Base-by-base conservation (phyloP, 345 rosid species). In the Lepidium aucheri region DNA sequence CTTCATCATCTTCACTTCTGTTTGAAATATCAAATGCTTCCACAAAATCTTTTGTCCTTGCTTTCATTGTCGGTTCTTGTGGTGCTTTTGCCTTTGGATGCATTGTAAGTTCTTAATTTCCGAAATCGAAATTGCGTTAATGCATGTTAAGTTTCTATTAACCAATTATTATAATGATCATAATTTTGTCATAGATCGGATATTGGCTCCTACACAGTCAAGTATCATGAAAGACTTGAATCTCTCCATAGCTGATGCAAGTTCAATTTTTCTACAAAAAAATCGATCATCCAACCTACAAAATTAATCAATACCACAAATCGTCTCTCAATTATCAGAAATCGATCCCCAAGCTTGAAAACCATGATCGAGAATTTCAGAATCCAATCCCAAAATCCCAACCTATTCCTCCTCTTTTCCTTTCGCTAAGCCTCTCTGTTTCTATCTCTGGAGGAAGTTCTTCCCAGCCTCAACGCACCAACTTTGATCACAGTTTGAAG, bases 401-500 rank as follows among this genome's bases (percentile, higher is more conserved):
- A 20, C 22, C 22, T 20, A 20, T 20, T 20, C 22, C 2, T 20
- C 22, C 22, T 20, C 22, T 20, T 20, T 20, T 20, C 22, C 22
- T 20, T 20, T n/a, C n/a, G n/a, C n/a, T n/a, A n/a, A n/a, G n/a
- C n/a, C n/a, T n/a, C n/a, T n/a, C n/a, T n/a, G n/a, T n/a, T n/a
- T n/a, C n/a, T n/a, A n/a, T n/a, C n/a, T n/a, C n/a, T 44, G 84
- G 80, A 52, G 81, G 77, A 73, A 78, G 76, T 50, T 72, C 81
- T 46, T 72, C 80, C 13, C 39, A 59, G 15, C 61, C 79, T 70
- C 75, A 70, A 18, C 32, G 66, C 35, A 57, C 67, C 45, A 72
- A 79, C 86, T 42, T 93, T 73, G 81, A 85, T 60, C 97, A 97
- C 38, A 93, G 98, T 77, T 81, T 93, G 81, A 93, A 93, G 98